Base-by-base conservation (phyloP, 495 filamentous ascomycete genomes). In the Thermochaetoides thermophila region DNA sequence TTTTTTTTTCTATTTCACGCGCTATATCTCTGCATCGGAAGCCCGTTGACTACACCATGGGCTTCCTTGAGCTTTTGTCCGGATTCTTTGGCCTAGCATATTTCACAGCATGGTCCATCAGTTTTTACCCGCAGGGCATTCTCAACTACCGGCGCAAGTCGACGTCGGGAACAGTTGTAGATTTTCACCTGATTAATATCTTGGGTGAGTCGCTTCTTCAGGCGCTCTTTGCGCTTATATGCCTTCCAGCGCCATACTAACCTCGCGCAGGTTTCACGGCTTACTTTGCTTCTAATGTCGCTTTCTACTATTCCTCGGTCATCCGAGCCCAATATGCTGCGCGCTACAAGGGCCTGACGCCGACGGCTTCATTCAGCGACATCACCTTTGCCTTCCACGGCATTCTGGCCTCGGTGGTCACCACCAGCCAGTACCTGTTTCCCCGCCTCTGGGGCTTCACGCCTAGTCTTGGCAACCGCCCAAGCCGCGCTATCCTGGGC, bases 351-450 rank as follows among this genome's bases (percentile, higher is more conserved):
- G 67, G 74, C 0, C 68, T 76, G 10, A 73, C 78, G 19, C 79
- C 86, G 1, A 93, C 85, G 0, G 86, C 94, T 17, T 73, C 77
- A 19, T 73, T 80, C 52, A 97, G 96, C 49, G 89, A 97, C 53
- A 63, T 97, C 16, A 74, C 75, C 2, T 97, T 94, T 49, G 82
- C 82, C 2, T 47, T 50, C 3, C 86, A 95, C 53, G 86, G 79
- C 13, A 58, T 81, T 9, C 21, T 86, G 0, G 39, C 93, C 13
- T 80, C 70, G 42, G 27, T 65, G 6, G 48, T 94, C 21, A 64
- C 70, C 0, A 75, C 76, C 35, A 74, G 69, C 18, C 85, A 94
- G 50, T 75, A 72, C 35, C 84, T 82, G 43, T 74, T 67, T 50
- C 71, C 75, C 3, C 37, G 51, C 0, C 56, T 81, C 7, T 93